Evolutionary conservation across 2,329 filamentous ascomycete genomes (phyloP), one percentile per base, ranked within the genome.

Genomic region (Chaetomium globosum): DNA sequence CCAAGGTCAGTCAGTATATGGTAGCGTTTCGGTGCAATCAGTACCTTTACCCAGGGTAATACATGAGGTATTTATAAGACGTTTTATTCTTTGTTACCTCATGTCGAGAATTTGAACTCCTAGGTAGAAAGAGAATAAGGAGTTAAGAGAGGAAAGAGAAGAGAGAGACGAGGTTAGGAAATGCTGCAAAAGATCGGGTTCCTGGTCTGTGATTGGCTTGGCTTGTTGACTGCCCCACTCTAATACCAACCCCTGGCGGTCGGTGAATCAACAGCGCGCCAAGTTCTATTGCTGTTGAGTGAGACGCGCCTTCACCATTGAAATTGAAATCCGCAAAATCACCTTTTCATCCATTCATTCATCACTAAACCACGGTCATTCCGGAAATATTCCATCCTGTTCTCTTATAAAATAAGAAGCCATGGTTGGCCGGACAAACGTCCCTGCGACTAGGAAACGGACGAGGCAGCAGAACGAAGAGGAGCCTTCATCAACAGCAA

Each of bases 381-480:
- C 16, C 16, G 16, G n/a, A 43, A 43, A 43, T 43, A 43, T 43
- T 26, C 23, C 49, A 52, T 52, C 49, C 19, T 28, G 21, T 10
- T 51, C 48, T 23, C 9, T 28, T 16, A 12, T 9, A 7, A 12
- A 12, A 26, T 6, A 8, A 43, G 2, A 4, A 36, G 48, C 9
- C 19, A 67, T 61, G 63, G 36, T 21, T 21, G n/a, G 51, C 57
- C 23, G 26, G 3, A 63, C 6, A 19, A 46, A 23, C 56, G 49
- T 21, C 49, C 3, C 26, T 28, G 26, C 51, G 23, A 31, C 61
- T 30, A 65, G 60, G 28, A 70, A 71, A 60, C 65, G 69, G 21
- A 28, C 54, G 21, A 57, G 68, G 48, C 21, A 49, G 16, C 61
- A 66, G 55, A 63, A 65, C 54, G 70, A 68, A 12, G 65, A 69